phyloP scores from a whole-genome alignment of 306 rosid genomes.

The Acacia acuminata region DNA sequence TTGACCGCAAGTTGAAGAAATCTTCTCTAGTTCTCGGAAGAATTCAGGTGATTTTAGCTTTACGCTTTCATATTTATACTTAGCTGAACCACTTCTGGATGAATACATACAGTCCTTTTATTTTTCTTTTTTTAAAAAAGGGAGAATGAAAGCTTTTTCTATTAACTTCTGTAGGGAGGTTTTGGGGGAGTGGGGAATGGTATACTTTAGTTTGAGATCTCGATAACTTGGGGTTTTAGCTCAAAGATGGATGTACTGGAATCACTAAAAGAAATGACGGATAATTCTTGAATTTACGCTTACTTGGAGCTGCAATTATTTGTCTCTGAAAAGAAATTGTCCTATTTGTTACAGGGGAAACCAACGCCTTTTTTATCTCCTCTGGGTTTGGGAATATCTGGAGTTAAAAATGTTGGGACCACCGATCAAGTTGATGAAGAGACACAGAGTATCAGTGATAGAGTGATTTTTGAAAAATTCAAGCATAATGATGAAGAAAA shows the following conservation, averaged over 20 bases:
- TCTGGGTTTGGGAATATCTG: constrained; percentile 39
- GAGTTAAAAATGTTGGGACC: constrained; percentile 28
- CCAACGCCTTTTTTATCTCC: constrained; percentile 70
- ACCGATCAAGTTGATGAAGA: constrained; percentile 41
- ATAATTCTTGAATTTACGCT: background rate
- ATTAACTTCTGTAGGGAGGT: background rate
- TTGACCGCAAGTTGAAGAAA: constrained; percentile 43
- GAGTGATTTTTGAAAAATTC: constrained; percentile 60
- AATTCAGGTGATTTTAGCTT: constrained; percentile 51
- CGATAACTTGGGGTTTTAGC: background rate
- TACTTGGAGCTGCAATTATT: background rate
- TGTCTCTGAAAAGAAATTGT: background rate
- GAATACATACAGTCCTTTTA: background rate
- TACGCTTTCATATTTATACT: background rate
- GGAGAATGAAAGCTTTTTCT: background rate
- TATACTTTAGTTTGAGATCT: background rate
- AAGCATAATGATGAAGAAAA: constrained; percentile 51
- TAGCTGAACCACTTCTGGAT: background rate
- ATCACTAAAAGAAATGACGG: background rate
- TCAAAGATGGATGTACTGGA: background rate
- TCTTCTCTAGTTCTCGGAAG: constrained; percentile 38
- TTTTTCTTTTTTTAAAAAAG: background rate
- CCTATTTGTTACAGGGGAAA: constrained; percentile 51
- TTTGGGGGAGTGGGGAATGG: background rate
- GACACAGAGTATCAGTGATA: constrained; percentile 34